Conservation (phyloP, 2,329 filamentous ascomycete species). For the Colletotrichum theobromicola region DNA sequence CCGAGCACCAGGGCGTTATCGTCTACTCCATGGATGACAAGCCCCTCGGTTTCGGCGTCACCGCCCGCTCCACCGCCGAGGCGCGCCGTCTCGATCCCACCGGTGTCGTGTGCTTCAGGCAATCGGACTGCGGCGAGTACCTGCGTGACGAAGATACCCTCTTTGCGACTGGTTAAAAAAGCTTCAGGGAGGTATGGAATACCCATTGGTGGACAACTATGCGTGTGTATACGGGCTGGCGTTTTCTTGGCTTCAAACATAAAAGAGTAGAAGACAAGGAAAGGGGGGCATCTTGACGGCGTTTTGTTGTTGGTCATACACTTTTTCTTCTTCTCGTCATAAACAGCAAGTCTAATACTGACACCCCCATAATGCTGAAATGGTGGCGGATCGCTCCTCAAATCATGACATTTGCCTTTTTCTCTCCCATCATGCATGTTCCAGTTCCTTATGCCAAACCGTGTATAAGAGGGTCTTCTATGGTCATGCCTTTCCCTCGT, state of each 20-base stretch:
- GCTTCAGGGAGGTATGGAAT: not conserved
- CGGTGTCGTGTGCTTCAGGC: constrained; percentile 85
- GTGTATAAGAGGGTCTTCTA: not conserved
- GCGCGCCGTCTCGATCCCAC: constrained; percentile 87
- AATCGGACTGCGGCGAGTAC: constrained; percentile 95
- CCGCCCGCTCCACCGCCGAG: constrained; percentile 85
- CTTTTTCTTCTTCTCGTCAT: not conserved
- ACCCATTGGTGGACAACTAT: not conserved
- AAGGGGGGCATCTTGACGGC: constrained; percentile 19
- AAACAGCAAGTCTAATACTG: not conserved
- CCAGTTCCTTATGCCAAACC: not conserved
- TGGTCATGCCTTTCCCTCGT: constrained; percentile 21
- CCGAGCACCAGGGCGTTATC: constrained; percentile 90
- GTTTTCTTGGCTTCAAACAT: constrained; percentile 12
- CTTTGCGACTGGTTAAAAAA: constrained; percentile 58
- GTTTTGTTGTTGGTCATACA: constrained; percentile 17
- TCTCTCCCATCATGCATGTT: not conserved
- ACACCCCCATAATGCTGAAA: not conserved
- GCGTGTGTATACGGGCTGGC: constrained; percentile 7
- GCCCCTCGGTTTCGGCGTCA: constrained; percentile 92
- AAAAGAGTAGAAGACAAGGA: constrained; percentile 10
- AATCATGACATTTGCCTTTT: not conserved
- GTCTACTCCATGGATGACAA: constrained; percentile 93
- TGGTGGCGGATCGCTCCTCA: not conserved
- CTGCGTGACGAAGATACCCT: constrained; percentile 79